These are phyloP conservation scores for Aquanectria penicillioides DNA, from an alignment of 2,329 filamentous ascomycete species.

Conservation along the genomic window DNA sequence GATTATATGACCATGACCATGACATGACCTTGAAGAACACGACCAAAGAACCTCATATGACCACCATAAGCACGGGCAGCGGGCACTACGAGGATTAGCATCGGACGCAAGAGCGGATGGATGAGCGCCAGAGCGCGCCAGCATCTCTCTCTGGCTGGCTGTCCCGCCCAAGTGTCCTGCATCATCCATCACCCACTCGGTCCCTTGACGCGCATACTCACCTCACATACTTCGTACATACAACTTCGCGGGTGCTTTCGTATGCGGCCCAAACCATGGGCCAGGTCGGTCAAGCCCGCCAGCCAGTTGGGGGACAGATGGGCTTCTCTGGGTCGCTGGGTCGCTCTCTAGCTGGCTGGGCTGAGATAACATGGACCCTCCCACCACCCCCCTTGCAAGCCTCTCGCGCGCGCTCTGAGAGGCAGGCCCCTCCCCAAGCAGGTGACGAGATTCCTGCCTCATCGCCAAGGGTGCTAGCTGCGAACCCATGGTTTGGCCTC, in stretches of 20 bases:
- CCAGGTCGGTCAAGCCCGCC: constrained; percentile 10
- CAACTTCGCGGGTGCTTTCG: not conserved
- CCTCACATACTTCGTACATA: not conserved
- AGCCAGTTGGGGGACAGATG: constrained; percentile 10
- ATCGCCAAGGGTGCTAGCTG: constrained; percentile 26
- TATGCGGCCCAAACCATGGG: constrained; percentile 2
- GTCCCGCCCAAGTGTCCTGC: no score
- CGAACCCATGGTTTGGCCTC: constrained; percentile 15
- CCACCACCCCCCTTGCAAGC: constrained; percentile 25
- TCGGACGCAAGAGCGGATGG: no score
- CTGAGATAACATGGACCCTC: not conserved
- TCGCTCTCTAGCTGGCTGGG: no score
- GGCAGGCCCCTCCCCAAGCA: not conserved
- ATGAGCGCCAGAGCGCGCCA: not conserved
- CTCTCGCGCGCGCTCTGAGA: no score
- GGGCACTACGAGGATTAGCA: no score
- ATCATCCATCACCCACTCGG: not conserved
- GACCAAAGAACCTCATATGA: no score
- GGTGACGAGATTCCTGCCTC: constrained; percentile 22
- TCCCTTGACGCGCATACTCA: constrained; percentile 5
- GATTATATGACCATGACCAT: not conserved
- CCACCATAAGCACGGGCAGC: not conserved
- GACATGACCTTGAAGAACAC: no score
- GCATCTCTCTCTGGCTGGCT: no score
- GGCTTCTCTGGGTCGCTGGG: no score